Conservation (phyloP, 2,329 filamentous ascomycete genomes). For the Xylaria arbuscula region DNA sequence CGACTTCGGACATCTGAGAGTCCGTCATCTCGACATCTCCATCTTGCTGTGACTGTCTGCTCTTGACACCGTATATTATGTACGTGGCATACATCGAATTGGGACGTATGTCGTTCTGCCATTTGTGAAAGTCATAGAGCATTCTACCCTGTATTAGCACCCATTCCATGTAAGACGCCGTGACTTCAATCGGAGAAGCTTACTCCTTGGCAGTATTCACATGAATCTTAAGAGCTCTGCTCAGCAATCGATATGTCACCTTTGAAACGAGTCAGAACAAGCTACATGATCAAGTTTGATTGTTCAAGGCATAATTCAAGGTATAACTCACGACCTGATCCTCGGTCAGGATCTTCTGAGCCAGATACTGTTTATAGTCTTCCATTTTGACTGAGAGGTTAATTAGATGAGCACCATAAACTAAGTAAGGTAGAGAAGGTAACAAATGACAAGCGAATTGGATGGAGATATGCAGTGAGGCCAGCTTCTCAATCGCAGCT, state of each 20-base stretch:
- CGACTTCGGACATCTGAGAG: conserved; percentile 66
- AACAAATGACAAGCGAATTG: not conserved
- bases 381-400: conserved; percentile 57
- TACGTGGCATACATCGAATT: conserved; percentile 92
- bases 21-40: conserved; percentile 77
- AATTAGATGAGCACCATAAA: not conserved
- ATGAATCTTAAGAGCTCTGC: conserved; percentile 84
- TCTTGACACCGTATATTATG: conserved; percentile 78
- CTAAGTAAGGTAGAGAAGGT: not conserved
- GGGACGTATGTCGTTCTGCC: conserved; percentile 79
- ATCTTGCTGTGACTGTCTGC: conserved; percentile 57
- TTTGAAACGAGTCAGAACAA: conserved; percentile 52
- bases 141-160: conserved; percentile 66
- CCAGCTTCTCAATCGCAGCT: not conserved
- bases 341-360: conserved; percentile 80
- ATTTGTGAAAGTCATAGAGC: conserved; percentile 85
- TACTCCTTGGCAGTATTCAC: conserved; percentile 91
- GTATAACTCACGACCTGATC: conserved; percentile 74
- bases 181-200: conserved; percentile 46
- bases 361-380: conserved; percentile 77
- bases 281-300: not conserved
- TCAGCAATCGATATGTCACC: conserved; percentile 89
- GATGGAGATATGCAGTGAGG: not conserved
- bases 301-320: not conserved
- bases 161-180: conserved; percentile 22